Evolutionary conservation across 1,284 basidiomycete species (phyloP), one percentile per base, ranked within the genome.

Genomic region (Trichosporon ovoides): DNA sequence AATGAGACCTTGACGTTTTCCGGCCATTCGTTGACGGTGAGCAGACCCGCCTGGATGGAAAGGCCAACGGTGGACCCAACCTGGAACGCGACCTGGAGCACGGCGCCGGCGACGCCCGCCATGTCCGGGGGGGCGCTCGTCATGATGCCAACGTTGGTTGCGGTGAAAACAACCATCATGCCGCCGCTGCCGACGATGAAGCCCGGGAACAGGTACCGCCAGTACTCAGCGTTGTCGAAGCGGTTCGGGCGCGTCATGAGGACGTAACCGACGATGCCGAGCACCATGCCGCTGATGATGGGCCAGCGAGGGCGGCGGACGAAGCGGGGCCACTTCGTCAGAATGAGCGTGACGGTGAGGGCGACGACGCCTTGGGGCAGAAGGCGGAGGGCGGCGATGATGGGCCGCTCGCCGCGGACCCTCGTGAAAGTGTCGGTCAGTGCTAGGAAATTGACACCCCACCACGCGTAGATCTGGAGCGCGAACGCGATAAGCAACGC

Each of bases 41-140:
- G 55, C 14, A 76, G 66, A 11, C 74, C 75, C 7, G 74, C 72
- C 59, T 76, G 72, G 48, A 73, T 63, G n/a, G 69, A 66, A 13
- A 76, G 66, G 18, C 64, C 73, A 46, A 76, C 61, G 22, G 66
- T 69, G 20, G 66, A 56, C 9, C 76, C 74, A 28, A 73, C 58
- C 63, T 77, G 76, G 9, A 74, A 52, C 12, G 65, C 52, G 38
- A 73, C 68, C 61, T 77, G 75, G 22, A 76, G 64, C 38, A 74
- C 58, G 2, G 74, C 76, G n/a, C 74, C 73, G 7, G 69, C 73
- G 19, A 77, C 72, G 13, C 76, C 76, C 1, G 75, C 61, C 52
- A 63, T 65, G 11, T 71, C 56, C 0, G 70, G 59, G 2, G 72
- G 71, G 1, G 68, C 69, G 2, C 66, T 55, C 13, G 66, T 69